Evolutionary conservation across 31 red algal genomes (phyloP), one percentile per base, ranked within the genome.

Genomic region (Asparagopsis taxiformis): DNA sequence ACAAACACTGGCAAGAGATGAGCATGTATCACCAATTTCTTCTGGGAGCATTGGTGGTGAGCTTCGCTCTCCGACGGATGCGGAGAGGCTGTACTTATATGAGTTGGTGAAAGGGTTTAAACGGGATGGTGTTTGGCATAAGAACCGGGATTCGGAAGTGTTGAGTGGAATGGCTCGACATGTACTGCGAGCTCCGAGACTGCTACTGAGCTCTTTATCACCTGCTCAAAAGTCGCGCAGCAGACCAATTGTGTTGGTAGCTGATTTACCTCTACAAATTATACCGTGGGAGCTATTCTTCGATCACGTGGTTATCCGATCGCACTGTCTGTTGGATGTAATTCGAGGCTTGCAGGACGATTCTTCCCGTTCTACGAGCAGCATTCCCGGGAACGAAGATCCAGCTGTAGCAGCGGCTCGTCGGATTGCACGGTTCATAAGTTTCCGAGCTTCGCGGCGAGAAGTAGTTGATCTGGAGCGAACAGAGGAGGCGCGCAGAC

Each of bases 281-380:
- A 33, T 89, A 0, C 85, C 85, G 31, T 89, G 85, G 85, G 85
- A 89, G 48, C 51, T 89, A 21, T 89, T 89, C 52, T 74, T 89
- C 16, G 85, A 89, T 67, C 85, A 89, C 75, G 69, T 89, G 9
- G 85, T 89, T 13, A 89, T 80, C 60, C 85, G 85, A 10, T 89
- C 85, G 16, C 74, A 80, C 23, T 89, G 74, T 63, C 68, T 89
- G 17, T 68, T 89, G 5, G 65, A 89, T 50, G 34, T 78, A 17
- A 89, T 89, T 26, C 62, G 85, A 6, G 85, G 85, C 25, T 36
- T 77, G 6, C 85, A 89, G 52, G 75, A 86, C 20, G 63, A 68
- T 13, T 29, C 48, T 50, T 34, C 39, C 2, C 31, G 31, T 35
- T 61, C 59, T 22, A 68, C 48, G 23, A 62, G 61, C 64, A 38